A percentile compares a stretch with the other conserved stretches of the same genome.
These are phyloP conservation scores for Daldinia decipiens DNA, from an alignment of 495 filamentous ascomycete genomes.

Conservation along the genomic window DNA sequence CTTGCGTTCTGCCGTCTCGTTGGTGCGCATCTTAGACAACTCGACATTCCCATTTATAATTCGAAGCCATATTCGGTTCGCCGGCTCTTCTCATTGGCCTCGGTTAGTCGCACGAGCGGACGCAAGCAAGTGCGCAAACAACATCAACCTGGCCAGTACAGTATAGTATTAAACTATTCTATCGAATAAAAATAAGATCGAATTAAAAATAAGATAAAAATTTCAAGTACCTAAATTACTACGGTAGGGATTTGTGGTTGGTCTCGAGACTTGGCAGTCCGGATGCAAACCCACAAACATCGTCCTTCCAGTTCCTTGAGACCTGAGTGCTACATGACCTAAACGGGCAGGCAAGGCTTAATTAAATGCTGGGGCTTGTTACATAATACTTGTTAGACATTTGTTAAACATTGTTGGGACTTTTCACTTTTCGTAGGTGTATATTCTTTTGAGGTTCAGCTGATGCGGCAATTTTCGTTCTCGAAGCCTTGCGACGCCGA, in stretches of 20 bases:
- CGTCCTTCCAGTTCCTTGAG: slow-evolving; percentile 6
- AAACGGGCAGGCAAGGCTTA: slow-evolving; percentile 25
- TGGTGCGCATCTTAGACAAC: slow-evolving; percentile 30
- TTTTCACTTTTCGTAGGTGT: slow-evolving; percentile 6
- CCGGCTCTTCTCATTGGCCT: slow-evolving; percentile 36
- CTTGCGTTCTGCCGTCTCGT: slow-evolving; percentile 3
- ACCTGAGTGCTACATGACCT: slow-evolving; percentile 8
- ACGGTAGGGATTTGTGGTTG: not conserved
- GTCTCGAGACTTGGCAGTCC: not conserved
- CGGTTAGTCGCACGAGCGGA: slow-evolving; percentile 22
- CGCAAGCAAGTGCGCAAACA: slow-evolving; percentile 31
- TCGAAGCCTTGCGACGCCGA: slow-evolving; percentile 34
- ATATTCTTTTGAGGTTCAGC: slow-evolving; percentile 29
- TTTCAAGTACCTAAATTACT: not conserved
- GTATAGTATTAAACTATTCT: not conserved
- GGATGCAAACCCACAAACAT: slow-evolving; percentile 32
- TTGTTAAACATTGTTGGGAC: not conserved
- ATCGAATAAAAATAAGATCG: not conserved
- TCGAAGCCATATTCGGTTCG: slow-evolving; percentile 24
- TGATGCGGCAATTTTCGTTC: slow-evolving; percentile 15
- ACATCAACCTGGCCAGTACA: slow-evolving; percentile 1
- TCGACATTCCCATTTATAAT: slow-evolving; percentile 1
- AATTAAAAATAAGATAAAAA: not conserved
- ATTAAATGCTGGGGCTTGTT: slow-evolving; percentile 22
- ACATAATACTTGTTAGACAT: not conserved